phyloP scores from a whole-genome alignment of 352 stramenopile species.

The Phytophthora europaea region DNA sequence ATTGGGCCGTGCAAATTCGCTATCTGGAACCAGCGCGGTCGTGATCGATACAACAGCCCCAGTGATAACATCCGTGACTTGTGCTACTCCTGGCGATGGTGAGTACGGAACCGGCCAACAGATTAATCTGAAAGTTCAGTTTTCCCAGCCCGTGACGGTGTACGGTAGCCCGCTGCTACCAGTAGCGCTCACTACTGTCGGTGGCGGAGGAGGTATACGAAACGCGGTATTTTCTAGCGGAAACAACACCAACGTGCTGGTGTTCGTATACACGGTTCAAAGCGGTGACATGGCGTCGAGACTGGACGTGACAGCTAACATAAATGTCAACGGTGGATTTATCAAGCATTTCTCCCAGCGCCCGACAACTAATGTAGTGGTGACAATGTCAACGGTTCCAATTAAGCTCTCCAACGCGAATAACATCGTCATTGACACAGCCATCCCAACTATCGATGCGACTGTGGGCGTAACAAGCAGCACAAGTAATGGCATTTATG shows the following conservation, averaged over 20 bases:
- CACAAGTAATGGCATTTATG: slow-evolving; percentile 69
- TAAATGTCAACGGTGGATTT: slow-evolving; percentile 72
- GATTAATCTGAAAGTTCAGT: slow-evolving; percentile 67
- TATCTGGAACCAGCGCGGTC: slow-evolving; percentile 62
- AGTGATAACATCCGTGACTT: slow-evolving; percentile 65
- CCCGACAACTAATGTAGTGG: slow-evolving; percentile 65
- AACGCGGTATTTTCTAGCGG: slow-evolving; percentile 60
- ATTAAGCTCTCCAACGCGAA: slow-evolving; percentile 67
- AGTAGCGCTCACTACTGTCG: slow-evolving; percentile 55
- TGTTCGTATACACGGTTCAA: slow-evolving; percentile 81
- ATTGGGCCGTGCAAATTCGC: slow-evolving; percentile 48
- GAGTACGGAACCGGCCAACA: slow-evolving; percentile 78
- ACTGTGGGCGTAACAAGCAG: slow-evolving; percentile 62
- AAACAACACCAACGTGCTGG: slow-evolving; percentile 76
- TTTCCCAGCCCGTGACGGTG: slow-evolving; percentile 71
- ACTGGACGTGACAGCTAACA: slow-evolving; percentile 62
- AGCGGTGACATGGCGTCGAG: slow-evolving; percentile 54
- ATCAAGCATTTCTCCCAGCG: slow-evolving; percentile 80
- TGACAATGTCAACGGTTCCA: slow-evolving; percentile 56
- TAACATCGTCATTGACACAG: slow-evolving; percentile 72
- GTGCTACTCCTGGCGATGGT: slow-evolving; percentile 58
- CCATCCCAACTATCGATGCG: slow-evolving; percentile 61
- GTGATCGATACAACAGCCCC: slow-evolving; percentile 79
- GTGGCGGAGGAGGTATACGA: slow-evolving; percentile 42
- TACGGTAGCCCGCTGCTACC: slow-evolving; percentile 68